Percentiles rank a stretch among this genome's conserved stretches.
Conservation (phyloP, 305 asterid genomes). For the Solanum hybrid region DNA sequence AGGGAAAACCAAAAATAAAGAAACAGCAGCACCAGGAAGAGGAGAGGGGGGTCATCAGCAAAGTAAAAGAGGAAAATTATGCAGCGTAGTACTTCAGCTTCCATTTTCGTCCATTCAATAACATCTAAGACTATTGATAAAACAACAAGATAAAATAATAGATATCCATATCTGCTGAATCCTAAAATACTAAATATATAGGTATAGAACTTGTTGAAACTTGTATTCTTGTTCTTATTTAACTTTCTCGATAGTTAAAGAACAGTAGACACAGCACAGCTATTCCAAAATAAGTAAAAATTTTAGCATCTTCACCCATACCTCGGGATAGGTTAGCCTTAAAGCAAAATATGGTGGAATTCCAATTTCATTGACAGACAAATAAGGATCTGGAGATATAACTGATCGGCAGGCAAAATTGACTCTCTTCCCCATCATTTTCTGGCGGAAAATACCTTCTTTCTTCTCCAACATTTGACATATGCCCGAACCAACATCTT, state of each 20-base stretch:
- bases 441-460: conserved; percentile 95
- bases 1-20: not conserved
- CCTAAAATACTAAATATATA: not conserved
- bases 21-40: not conserved
- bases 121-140: not conserved
- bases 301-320: conserved; percentile 16
- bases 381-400: conserved; percentile 93
- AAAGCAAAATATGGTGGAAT: conserved; percentile 93
- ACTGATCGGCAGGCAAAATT: conserved; percentile 95
- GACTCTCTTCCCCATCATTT: conserved; percentile 99
- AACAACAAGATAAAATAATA: not conserved
- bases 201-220: not conserved
- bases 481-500: conserved; percentile 47
- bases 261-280: not conserved
- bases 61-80: not conserved
- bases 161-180: not conserved
- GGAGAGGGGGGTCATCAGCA: not conserved
- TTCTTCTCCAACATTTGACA: conserved; percentile 87
- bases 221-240: not conserved
- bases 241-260: not conserved
- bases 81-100: not conserved
- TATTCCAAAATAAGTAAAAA: conserved; percentile 9
- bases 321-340: conserved; percentile 94
- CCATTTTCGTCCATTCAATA: not conserved
- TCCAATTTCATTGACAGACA: conserved; percentile 94